These are phyloP conservation scores for Boletus sp. DNA, from an alignment of 768 basidiomycete species.

Conservation along the genomic window DNA sequence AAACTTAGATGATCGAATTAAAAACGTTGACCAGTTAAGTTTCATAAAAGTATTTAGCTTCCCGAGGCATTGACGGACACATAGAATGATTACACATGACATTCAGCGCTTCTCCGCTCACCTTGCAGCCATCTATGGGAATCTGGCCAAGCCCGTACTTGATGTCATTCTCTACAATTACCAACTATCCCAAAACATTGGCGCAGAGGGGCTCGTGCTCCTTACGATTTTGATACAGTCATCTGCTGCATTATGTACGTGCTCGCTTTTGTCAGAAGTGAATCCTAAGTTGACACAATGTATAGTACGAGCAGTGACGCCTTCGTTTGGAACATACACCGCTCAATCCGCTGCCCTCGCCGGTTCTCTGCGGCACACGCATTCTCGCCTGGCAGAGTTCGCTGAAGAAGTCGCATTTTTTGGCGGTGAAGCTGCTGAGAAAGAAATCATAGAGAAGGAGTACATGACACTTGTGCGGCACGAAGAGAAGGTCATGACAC, in stretches of 20 bases:
- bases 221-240: slow-evolving; percentile 83
- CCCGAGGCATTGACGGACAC: slow-evolving; percentile 10
- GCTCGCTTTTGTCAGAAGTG: not conserved
- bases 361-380: slow-evolving; percentile 86
- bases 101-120: slow-evolving; percentile 90
- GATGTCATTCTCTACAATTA: slow-evolving; percentile 96
- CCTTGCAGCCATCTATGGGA: slow-evolving; percentile 91
- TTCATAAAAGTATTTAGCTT: not conserved
- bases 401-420: slow-evolving; percentile 88
- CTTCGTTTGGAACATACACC: slow-evolving; percentile 89
- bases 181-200: slow-evolving; percentile 90
- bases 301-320: slow-evolving; percentile 85
- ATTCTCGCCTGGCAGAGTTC: slow-evolving; percentile 87
- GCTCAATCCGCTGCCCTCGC: slow-evolving; percentile 85
- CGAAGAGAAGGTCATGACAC: slow-evolving; percentile 73
- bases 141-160: slow-evolving; percentile 89
- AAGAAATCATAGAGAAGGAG: slow-evolving; percentile 84
- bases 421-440: slow-evolving; percentile 86
- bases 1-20: slow-evolving; percentile 93
- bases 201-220: slow-evolving; percentile 85
- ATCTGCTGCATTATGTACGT: slow-evolving; percentile 78
- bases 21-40: slow-evolving; percentile 88
- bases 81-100: slow-evolving; percentile 92
- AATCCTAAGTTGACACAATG: not conserved
- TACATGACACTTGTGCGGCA: slow-evolving; percentile 85